Percentiles rank a stretch among this genome's conserved stretches.
Evolutionary conservation across 2,329 filamentous ascomycete genomes (phyloP).

Genomic region (Aspergillus pseudoglaucus): DNA sequence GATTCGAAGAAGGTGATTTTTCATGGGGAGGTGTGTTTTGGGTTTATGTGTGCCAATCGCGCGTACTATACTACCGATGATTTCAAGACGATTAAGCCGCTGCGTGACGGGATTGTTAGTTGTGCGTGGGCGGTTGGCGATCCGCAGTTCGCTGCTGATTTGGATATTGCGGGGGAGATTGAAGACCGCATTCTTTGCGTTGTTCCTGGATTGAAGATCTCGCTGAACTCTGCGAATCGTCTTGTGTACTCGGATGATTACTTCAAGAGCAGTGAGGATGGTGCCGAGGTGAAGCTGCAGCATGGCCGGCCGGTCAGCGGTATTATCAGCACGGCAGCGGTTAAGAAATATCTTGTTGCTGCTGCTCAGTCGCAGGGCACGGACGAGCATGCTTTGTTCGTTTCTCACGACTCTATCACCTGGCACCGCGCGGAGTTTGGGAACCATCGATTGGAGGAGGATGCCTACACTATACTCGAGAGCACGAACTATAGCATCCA

Average conservation of each 20-base stretch:
- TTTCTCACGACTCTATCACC: slow-evolving; percentile 71
- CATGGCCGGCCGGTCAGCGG: slow-evolving; percentile 68
- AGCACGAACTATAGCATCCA: slow-evolving; percentile 98
- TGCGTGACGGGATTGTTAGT: slow-evolving; percentile 63
- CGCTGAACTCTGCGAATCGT: slow-evolving; percentile 66
- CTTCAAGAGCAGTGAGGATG: slow-evolving; percentile 55
- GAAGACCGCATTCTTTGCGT: slow-evolving; percentile 73
- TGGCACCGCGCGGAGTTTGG: slow-evolving; percentile 94
- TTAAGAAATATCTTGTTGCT: slow-evolving; percentile 81
- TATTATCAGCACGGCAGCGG: slow-evolving; percentile 71
- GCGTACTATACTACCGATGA: slow-evolving; percentile 75
- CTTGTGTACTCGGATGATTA: slow-evolving; percentile 77
- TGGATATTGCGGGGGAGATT: slow-evolving; percentile 58
- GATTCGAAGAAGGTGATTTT: slow-evolving; percentile 84
- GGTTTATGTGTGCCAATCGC: slow-evolving; percentile 57
- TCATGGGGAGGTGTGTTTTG: slow-evolving; percentile 64
- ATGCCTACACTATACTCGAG: slow-evolving; percentile 87
- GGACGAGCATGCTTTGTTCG: slow-evolving; percentile 84
- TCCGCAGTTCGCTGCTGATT: slow-evolving; percentile 52
- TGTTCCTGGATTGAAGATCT: slow-evolving; percentile 63
- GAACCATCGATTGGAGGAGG: slow-evolving; percentile 75
- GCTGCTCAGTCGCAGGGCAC: slow-evolving; percentile 74
- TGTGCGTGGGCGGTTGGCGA: slow-evolving; percentile 86
- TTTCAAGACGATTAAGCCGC: slow-evolving; percentile 62
- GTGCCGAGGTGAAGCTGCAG: slow-evolving; percentile 68